Evolutionary conservation across 176 grass and related monocot genomes (phyloP).

Genomic region (Oryza brachyantha): DNA sequence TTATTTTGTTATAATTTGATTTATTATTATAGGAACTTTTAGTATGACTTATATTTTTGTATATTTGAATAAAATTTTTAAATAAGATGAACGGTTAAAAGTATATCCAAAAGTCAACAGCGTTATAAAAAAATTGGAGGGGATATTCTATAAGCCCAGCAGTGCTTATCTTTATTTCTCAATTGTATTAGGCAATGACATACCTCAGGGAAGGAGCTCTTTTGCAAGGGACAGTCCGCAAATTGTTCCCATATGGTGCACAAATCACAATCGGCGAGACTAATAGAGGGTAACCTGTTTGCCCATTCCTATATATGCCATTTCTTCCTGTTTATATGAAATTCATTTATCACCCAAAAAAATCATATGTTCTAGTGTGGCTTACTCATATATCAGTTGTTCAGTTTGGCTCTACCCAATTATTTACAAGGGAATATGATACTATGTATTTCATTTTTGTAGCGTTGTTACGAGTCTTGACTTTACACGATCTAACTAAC

Average conservation of each 20-base stretch:
- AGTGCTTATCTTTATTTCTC: not conserved
- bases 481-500: not conserved
- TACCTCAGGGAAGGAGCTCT: conserved; percentile 76
- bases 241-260: conserved; percentile 77
- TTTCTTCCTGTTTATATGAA: conserved; percentile 26
- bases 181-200: conserved; percentile 53
- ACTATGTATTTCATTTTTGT: conserved; percentile 1
- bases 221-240: conserved; percentile 74
- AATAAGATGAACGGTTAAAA: too few species aligned
- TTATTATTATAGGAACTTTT: too few species aligned
- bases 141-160: not conserved
- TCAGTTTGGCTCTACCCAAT: not conserved
- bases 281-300: conserved; percentile 52
- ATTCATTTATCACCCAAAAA: not conserved
- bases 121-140: too few species aligned
- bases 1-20: too few species aligned
- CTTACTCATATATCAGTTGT: not conserved
- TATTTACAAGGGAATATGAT: not conserved
- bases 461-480: not conserved
- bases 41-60: too few species aligned
- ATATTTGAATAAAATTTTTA: too few species aligned
- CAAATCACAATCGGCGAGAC: conserved; percentile 74
- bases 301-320: not conserved
- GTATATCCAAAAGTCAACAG: too few species aligned
- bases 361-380: not conserved